Base-by-base conservation (phyloP, 371 early-diverging fungal genomes). In the Nosema muscidifuracis region DNA sequence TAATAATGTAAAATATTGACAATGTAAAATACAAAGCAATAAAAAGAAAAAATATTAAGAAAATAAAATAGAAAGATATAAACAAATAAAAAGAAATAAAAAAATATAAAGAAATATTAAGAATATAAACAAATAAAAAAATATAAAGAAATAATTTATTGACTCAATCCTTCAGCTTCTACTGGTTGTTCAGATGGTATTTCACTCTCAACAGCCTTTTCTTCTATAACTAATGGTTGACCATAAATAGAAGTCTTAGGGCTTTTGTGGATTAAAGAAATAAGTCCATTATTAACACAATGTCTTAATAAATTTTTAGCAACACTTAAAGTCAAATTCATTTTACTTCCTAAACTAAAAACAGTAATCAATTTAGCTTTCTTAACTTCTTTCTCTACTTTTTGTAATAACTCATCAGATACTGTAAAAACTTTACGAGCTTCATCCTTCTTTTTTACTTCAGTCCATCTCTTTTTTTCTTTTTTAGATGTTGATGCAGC, bases 401-500 rank as follows among this genome's bases (percentile, higher is more conserved):
- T 81, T 20, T 58, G 33, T 30, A 77, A 70, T 6, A 73, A 18
- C 9, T 78, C 79, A 38, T 75, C 73, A 38, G 63, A 57, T 13
- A 79, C 73, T 13, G 69, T 71, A 31, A 73, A 76, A 0, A 22
- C 34, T 65, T 68, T 79, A 22, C 71, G 24, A 16, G 40, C 36
- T 26, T 66, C 75, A n/a, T 77, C 82, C 43, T 76, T 77, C 55
- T 43, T 73, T 50, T 67, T 74, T 40, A 61, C 62, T 20, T 64
- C 72, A 28, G 70, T 57, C 82, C 82, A 81, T 68, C 77, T 81
- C 77, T 81, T 81, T 36, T 72, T 67, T 44, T 75, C 78, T 65
- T 81, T 77, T 42, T 67, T 66, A 58, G 75, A 67, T 24, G 72
- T 56, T 31, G 63, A 74, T 33, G 53, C 57, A 50, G 73, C 73